These are phyloP conservation scores for Blastobotrys ciferrii DNA, from an alignment of 1,139 yeast genomes.

Conservation along the genomic window DNA sequence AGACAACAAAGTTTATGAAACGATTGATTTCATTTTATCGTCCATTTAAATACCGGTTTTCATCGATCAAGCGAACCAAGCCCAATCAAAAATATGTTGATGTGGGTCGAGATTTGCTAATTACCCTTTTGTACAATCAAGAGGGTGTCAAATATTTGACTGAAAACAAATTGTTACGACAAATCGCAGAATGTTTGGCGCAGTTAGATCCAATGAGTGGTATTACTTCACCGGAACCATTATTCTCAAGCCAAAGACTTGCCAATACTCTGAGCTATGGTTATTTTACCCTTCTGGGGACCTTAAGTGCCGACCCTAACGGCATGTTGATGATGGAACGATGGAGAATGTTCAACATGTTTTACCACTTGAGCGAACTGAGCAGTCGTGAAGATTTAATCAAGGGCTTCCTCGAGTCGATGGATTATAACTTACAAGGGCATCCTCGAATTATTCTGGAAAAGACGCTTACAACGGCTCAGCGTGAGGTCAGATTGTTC, in stretches of 20 bases:
- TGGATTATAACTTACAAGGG: slow-evolving; percentile 62
- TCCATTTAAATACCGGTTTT: slow-evolving; percentile 85
- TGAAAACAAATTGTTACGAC: slow-evolving; percentile 77
- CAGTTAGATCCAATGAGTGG: slow-evolving; percentile 83
- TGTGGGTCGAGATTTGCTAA: slow-evolving; percentile 72
- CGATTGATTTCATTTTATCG: slow-evolving; percentile 81
- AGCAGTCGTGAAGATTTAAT: slow-evolving; percentile 59
- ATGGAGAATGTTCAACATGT: slow-evolving; percentile 81
- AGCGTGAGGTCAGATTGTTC: slow-evolving; percentile 49
- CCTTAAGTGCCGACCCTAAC: slow-evolving; percentile 53
- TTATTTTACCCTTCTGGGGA: slow-evolving; percentile 75
- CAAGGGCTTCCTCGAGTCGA: slow-evolving; percentile 53
- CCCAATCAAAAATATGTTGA: slow-evolving; percentile 56
- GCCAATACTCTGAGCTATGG: slow-evolving; percentile 70
- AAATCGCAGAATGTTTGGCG: slow-evolving; percentile 81
- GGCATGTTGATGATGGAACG: slow-evolving; percentile 72
- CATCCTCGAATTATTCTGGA: slow-evolving; percentile 66
- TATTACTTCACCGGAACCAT: slow-evolving; percentile 67
- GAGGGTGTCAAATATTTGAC: slow-evolving; percentile 69
- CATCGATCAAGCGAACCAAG: slow-evolving; percentile 54
- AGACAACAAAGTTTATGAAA: slow-evolving; percentile 82
- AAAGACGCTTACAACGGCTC: slow-evolving; percentile 61
- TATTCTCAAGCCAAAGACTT: slow-evolving; percentile 60
- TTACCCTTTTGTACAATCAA: slow-evolving; percentile 56
- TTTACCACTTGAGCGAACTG: slow-evolving; percentile 66